phyloP scores from a whole-genome alignment of 495 filamentous ascomycete genomes.

The Penicillium pancosmium region DNA sequence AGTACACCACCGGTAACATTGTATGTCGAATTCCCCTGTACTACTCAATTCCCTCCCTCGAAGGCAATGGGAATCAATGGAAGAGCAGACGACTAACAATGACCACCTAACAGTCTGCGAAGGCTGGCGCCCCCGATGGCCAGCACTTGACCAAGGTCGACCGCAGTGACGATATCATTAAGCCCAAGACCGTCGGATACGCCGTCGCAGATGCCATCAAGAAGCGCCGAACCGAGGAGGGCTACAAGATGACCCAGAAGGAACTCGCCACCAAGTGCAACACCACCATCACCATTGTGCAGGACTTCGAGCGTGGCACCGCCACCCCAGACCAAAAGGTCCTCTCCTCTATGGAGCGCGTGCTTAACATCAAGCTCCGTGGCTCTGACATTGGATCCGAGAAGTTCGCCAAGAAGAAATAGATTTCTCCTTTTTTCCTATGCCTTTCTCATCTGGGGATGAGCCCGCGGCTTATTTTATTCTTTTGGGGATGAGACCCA shows the following conservation, averaged over 20 bases:
- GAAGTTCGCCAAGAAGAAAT: slow-evolving; percentile 73
- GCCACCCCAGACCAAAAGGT: slow-evolving; percentile 86
- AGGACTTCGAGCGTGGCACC: slow-evolving; percentile 82
- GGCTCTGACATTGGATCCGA: slow-evolving; percentile 76
- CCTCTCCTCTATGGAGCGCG: slow-evolving; percentile 75
- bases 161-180: slow-evolving; percentile 95
- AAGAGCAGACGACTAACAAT: not conserved
- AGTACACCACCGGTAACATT: slow-evolving; percentile 72
- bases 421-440: slow-evolving; percentile 27
- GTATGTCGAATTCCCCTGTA: slow-evolving; percentile 56
- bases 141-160: slow-evolving; percentile 98
- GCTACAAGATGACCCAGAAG: slow-evolving; percentile 91
- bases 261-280: slow-evolving; percentile 95
- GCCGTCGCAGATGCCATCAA: slow-evolving; percentile 83
- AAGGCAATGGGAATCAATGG: not conserved
- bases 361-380: slow-evolving; percentile 82
- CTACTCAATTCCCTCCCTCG: not conserved
- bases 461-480: slow-evolving; percentile 28
- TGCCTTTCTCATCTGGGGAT: slow-evolving; percentile 30
- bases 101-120: slow-evolving; percentile 50
- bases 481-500: slow-evolving; percentile 27
- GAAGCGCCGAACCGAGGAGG: slow-evolving; percentile 69
- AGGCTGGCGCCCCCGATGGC: slow-evolving; percentile 70
- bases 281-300: slow-evolving; percentile 75
- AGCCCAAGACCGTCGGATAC: slow-evolving; percentile 84